Evolutionary conservation across 73 alveolate species (phyloP), one percentile per base, ranked within the genome.

Genomic region (Paramecium tetraurelia): DNA sequence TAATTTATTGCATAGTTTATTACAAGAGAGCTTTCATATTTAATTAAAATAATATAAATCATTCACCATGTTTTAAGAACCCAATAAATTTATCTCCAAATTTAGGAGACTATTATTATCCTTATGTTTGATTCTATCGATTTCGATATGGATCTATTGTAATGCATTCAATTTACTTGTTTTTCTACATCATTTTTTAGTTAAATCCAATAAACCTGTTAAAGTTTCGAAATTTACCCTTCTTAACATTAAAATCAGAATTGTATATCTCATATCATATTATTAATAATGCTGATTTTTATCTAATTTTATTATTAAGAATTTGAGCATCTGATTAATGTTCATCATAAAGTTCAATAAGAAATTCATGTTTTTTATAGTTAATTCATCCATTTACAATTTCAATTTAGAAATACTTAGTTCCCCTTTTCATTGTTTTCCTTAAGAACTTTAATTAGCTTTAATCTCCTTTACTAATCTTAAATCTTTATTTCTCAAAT

Each of bases 81-180:
- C 90, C 76, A 41, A 80, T 80, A 35, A 80, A 80, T 80, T 80
- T 80, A 41, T 80, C 90, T 7, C 53, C 4, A 20, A 80, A 80
- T 44, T n/a, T 36, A 21, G 70, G 27, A 24, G 11, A 3, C 90
- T 41, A 21, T 14, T 41, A 9, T 24, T 80, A 24, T 21, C 12
- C 38, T 36, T 75, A 36, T 11, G 3, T 1, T 14, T 40, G 14
- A 12, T 0, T 27, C 18, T 80, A 22, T 41, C 57, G 44, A 44
- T 80, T 44, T 5, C 72, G 27, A 80, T 21, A 31, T 2, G 46
- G 46, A 20, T 24, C 43, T 80, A 41, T 11, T 3, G 20, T 80
- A n/a, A 3, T 29, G 0, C 8, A 80, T 14, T n/a, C 1, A 16
- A 40, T 29, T 33, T 72, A 72, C 68, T 1, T 41, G 43, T 80